Conservation (phyloP, 805 yeast genomes). For the Suhomyces canberraensis region DNA sequence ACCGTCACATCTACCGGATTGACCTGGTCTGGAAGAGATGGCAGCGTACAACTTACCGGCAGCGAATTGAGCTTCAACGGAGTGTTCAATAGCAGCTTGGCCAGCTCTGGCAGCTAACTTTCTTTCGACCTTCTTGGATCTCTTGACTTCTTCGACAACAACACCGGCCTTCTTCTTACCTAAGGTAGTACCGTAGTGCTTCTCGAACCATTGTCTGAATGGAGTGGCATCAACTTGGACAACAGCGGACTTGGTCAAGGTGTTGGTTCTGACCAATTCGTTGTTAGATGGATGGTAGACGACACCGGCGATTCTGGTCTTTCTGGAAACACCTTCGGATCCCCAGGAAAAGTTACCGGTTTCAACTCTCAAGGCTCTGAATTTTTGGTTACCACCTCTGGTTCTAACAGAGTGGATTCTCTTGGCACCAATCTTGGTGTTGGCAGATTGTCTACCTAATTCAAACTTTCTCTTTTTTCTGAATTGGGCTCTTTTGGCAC, state of each 20-base stretch:
- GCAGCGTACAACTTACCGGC: slow-evolving; percentile 99
- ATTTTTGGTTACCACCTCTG: slow-evolving; percentile 99
- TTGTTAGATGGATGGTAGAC: slow-evolving; percentile 99
- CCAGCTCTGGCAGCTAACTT: slow-evolving; percentile 92
- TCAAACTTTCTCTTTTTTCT: slow-evolving; percentile 99
- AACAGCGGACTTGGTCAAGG: slow-evolving; percentile 97
- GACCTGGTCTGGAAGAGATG: slow-evolving; percentile 99
- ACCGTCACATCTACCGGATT: slow-evolving; percentile 99
- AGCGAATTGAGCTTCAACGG: slow-evolving; percentile 94
- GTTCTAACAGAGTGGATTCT: slow-evolving; percentile 99
- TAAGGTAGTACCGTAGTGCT: slow-evolving; percentile 91
- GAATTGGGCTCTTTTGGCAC: slow-evolving; percentile 99
- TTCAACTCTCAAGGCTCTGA: slow-evolving; percentile 99
- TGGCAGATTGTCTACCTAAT: slow-evolving; percentile 99
- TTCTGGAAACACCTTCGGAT: slow-evolving; percentile 96
- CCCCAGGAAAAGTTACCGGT: slow-evolving; percentile 99
- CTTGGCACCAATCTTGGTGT: slow-evolving; percentile 98
- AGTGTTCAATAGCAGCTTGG: slow-evolving; percentile 77
- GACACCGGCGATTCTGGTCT: slow-evolving; percentile 98
- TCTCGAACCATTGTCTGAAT: slow-evolving; percentile 98
- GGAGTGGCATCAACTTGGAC: slow-evolving; percentile 99
- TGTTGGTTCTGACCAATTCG: slow-evolving; percentile 99
- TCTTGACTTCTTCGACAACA: slow-evolving; percentile 60
- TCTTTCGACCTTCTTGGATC: slow-evolving; percentile 79
- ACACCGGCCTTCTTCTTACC: slow-evolving; percentile 75